Conservation (phyloP, 352 stramenopile species). For the Pythium angustatum region DNA sequence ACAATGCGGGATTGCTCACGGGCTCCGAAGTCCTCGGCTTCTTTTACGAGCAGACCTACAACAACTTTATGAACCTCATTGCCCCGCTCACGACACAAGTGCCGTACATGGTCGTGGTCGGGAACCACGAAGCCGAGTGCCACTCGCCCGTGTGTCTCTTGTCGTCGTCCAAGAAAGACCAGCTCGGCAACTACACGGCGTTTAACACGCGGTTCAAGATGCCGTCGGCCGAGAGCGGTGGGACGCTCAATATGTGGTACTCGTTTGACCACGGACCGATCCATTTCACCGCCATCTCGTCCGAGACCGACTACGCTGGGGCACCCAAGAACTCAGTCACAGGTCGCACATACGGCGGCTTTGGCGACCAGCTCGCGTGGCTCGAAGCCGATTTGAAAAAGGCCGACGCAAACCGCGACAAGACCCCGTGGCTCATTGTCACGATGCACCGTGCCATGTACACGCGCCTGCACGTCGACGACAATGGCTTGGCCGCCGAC, state of each 20-base stretch:
- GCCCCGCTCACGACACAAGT: slow-evolving; percentile 48
- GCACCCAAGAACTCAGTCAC: slow-evolving; percentile 30
- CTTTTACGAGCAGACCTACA: slow-evolving; percentile 88
- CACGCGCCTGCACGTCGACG: slow-evolving; percentile 33
- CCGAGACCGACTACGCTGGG: slow-evolving; percentile 64
- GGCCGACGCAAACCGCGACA: slow-evolving; percentile 42
- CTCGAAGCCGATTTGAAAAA: slow-evolving; percentile 55
- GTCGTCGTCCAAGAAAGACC: slow-evolving; percentile 46
- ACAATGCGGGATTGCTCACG: slow-evolving; percentile 32
- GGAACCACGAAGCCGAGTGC: slow-evolving; percentile 90
- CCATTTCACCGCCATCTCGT: slow-evolving; percentile 85
- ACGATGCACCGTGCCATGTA: slow-evolving; percentile 60
- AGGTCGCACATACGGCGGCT: slow-evolving; percentile 27
- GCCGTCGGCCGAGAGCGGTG: slow-evolving; percentile 63
- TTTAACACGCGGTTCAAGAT: slow-evolving; percentile 89
- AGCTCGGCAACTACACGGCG: slow-evolving; percentile 78
- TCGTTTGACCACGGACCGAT: slow-evolving; percentile 84
- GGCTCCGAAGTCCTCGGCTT: slow-evolving; percentile 44
- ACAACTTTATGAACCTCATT: slow-evolving; percentile 81
- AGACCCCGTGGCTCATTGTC: slow-evolving; percentile 56
- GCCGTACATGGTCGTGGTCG: slow-evolving; percentile 84
- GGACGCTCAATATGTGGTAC: slow-evolving; percentile 85
- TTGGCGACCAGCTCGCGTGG: slow-evolving; percentile 49
- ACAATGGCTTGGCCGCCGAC: slow-evolving; percentile 36
- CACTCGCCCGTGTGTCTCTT: slow-evolving; percentile 64